Conservation (phyloP, 2,329 filamentous ascomycete species). For the Colletotrichum musae region DNA sequence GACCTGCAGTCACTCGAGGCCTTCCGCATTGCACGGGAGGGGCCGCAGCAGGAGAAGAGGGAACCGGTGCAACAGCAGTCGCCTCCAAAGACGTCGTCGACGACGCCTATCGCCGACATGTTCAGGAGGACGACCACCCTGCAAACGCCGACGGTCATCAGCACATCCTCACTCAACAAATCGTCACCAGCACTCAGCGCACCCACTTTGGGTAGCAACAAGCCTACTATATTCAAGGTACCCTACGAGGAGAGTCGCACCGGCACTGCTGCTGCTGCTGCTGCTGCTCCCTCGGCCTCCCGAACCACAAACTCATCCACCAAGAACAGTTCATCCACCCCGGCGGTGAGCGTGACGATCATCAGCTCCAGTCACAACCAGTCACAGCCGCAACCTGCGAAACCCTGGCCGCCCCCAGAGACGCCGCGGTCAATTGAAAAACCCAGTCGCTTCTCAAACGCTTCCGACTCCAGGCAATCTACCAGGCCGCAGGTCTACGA, state of each 20-base stretch:
- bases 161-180: background rate
- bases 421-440: background rate
- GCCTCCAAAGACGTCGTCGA: conserved; percentile 21
- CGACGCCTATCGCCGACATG: conserved; percentile 37
- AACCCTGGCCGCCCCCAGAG: conserved; percentile 30
- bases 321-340: background rate
- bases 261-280: background rate
- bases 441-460: background rate
- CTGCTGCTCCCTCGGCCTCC: background rate
- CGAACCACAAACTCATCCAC: background rate
- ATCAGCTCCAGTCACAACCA: conserved; percentile 24
- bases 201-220: too few relatives aligned
- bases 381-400: conserved; percentile 8
- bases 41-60: background rate
- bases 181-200: background rate
- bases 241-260: conserved; percentile 16
- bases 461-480: conserved; percentile 7
- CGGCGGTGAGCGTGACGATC: conserved; percentile 17
- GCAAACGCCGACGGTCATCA: background rate
- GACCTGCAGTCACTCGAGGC: conserved; percentile 35
- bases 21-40: conserved; percentile 21
- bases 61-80: background rate
- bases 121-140: conserved; percentile 17
- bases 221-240: background rate
- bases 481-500: conserved; percentile 15